Evolutionary conservation across 148 eudicot genomes (phyloP).

Genomic region (Vaccinium vitisidaea): DNA sequence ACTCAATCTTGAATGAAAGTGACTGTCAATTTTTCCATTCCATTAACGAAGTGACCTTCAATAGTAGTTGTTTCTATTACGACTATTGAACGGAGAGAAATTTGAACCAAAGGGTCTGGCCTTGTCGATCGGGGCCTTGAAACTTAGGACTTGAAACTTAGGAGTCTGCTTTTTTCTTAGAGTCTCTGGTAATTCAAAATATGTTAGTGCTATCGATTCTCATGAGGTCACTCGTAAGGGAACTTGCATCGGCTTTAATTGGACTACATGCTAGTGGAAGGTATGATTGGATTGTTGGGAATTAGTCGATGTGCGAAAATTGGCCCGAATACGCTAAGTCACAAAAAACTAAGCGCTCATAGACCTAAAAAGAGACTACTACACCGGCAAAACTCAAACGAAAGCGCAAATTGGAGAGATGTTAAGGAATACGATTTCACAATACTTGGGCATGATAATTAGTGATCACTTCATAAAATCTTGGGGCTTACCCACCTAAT

Average conservation of each 20-base stretch:
- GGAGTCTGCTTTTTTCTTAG: background rate
- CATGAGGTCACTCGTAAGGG: background rate
- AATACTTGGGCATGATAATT: background rate
- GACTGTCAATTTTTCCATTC: background rate
- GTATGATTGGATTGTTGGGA: background rate
- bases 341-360: background rate
- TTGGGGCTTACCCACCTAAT: background rate
- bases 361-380: background rate
- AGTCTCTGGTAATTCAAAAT: background rate
- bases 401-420: background rate
- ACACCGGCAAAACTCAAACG: background rate
- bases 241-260: background rate
- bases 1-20: background rate
- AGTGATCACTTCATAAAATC: background rate
- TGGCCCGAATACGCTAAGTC: background rate
- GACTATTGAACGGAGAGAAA: background rate
- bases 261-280: background rate
- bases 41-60: background rate
- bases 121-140: background rate
- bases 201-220: background rate
- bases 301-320: too few species aligned
- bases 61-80: background rate
- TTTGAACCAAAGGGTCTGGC: background rate
- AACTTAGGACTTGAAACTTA: too few species aligned
- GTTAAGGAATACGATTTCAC: background rate